A percentile compares a stretch with the other conserved stretches of the same genome.
Conservation (phyloP, 208 protist genomes). For the Crithidia fasciculata region DNA sequence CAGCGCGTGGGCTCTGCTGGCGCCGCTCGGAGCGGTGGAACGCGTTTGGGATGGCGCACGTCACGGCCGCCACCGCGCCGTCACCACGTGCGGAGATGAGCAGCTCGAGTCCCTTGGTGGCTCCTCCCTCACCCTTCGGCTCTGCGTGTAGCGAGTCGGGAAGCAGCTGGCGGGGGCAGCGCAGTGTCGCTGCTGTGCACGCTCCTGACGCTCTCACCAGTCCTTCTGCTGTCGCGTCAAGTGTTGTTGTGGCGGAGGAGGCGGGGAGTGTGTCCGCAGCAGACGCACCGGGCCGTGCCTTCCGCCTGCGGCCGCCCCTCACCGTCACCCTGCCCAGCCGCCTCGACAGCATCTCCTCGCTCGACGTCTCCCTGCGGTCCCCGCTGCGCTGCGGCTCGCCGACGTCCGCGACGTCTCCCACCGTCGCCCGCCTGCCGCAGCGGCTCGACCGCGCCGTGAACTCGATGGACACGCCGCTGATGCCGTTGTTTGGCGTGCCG, state of each 20-base stretch:
- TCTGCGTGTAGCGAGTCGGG: no score
- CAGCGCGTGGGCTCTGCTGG: conserved; percentile 53
- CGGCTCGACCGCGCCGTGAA: conserved; percentile 23
- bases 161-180: neutral
- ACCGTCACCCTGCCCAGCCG: neutral
- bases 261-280: neutral
- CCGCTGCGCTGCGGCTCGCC: neutral
- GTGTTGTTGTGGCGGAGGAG: no score
- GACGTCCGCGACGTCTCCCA: neutral
- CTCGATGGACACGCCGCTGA: conserved; percentile 38
- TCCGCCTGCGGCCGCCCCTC: neutral
- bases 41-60: conserved; percentile 26
- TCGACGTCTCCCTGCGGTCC: neutral
- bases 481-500: conserved; percentile 26
- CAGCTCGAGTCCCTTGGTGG: neutral
- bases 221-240: no score
- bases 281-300: neutral
- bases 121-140: no score
- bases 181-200: no score
- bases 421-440: conserved; percentile 3
- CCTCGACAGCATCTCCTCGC: neutral
- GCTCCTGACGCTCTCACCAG: no score
- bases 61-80: neutral
- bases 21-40: conserved; percentile 62
- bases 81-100: neutral